Conservation (phyloP, 495 filamentous ascomycete species). For the Xylaria venustula region DNA sequence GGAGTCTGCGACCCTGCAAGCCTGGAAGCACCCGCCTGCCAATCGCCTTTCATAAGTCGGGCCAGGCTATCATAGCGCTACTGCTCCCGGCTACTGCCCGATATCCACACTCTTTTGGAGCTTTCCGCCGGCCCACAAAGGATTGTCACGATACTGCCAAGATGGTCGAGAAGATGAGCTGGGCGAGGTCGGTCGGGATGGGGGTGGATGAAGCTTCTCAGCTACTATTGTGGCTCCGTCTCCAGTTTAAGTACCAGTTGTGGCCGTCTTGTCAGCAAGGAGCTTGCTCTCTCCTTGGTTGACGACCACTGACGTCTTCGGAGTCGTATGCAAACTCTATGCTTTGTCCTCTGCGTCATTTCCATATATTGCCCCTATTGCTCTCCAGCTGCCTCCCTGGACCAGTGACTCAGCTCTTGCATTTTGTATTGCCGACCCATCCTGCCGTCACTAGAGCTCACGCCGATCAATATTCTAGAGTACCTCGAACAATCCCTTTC, state of each 20-base stretch:
- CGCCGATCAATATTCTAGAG: too few species aligned
- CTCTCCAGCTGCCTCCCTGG: not conserved
- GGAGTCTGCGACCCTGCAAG: not conserved
- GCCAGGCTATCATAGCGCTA: not conserved
- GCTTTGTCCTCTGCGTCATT: conserved; percentile 5
- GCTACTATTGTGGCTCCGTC: not conserved
- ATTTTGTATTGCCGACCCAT: not conserved
- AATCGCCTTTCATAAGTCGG: not conserved
- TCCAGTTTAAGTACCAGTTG: conserved; percentile 5
- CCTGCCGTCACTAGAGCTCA: too few species aligned
- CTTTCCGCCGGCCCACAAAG: conserved; percentile 1
- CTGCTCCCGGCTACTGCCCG: not conserved
- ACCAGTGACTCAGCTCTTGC: not conserved
- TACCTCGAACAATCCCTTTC: not conserved
- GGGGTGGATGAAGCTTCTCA: not conserved
- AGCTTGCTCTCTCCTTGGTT: not conserved
- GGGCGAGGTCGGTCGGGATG: not conserved
- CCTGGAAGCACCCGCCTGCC: conserved; percentile 5
- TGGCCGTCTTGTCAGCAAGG: not conserved
- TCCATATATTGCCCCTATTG: not conserved
- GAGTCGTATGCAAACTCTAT: conserved; percentile 10
- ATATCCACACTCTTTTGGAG: not conserved
- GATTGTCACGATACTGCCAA: conserved; percentile 6
- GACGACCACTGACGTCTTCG: not conserved
- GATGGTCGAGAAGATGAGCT: not conserved